Conservation (phyloP, 495 filamentous ascomycete genomes). For the Podospora comata region DNA sequence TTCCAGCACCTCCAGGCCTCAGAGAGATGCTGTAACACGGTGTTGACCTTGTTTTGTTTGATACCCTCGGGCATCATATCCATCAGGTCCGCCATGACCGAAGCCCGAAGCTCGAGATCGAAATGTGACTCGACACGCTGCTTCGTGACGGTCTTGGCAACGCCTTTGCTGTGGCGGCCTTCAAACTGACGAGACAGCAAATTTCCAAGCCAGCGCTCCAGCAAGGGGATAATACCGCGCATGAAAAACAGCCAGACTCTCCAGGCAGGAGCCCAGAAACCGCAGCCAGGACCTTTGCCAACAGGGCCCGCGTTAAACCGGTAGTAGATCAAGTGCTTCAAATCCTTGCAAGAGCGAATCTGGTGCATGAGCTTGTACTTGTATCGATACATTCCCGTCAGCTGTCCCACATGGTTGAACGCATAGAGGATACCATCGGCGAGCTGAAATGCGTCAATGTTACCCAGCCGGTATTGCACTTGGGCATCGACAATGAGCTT, state of each 20-base stretch:
- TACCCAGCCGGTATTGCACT: slow-evolving; percentile 95
- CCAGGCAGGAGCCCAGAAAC: slow-evolving; percentile 99
- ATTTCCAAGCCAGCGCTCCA: slow-evolving; percentile 98
- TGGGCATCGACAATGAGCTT: slow-evolving; percentile 99
- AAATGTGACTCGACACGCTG: slow-evolving; percentile 99
- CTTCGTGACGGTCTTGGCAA: slow-evolving; percentile 98
- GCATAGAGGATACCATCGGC: slow-evolving; percentile 98
- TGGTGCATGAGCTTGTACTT: slow-evolving; percentile 99
- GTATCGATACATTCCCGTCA: slow-evolving; percentile 99
- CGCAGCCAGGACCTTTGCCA: slow-evolving; percentile 95
- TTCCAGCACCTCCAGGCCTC: slow-evolving; percentile 99
- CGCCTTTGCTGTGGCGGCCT: slow-evolving; percentile 97
- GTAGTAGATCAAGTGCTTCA: slow-evolving; percentile 99
- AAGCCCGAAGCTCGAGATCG: slow-evolving; percentile 94
- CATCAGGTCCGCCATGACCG: slow-evolving; percentile 98
- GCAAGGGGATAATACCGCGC: slow-evolving; percentile 93
- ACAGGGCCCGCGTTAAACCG: slow-evolving; percentile 98
- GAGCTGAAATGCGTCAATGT: slow-evolving; percentile 98
- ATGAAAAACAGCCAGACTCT: slow-evolving; percentile 99
- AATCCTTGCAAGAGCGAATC: slow-evolving; percentile 97
- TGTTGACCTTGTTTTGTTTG: slow-evolving; percentile 99
- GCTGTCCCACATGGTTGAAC: slow-evolving; percentile 98
- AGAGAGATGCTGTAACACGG: slow-evolving; percentile 92
- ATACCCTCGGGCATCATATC: slow-evolving; percentile 99
- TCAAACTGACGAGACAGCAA: slow-evolving; percentile 96